These are phyloP conservation scores for Diutina rugosa DNA, from an alignment of 1,139 yeast genomes.

Conservation along the genomic window DNA sequence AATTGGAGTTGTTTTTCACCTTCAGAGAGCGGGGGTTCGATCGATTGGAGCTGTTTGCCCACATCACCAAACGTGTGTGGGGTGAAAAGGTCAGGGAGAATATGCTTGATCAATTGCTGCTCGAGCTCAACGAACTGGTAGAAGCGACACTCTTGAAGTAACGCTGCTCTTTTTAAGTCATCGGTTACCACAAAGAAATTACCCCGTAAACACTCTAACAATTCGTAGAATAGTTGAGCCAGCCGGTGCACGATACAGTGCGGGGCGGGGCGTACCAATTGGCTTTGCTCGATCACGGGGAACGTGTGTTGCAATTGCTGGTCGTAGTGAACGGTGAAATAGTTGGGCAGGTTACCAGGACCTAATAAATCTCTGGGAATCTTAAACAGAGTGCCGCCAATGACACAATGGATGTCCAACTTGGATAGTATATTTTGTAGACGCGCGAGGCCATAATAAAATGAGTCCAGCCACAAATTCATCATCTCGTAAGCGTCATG, in stretches of 20 bases:
- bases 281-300: slow-evolving; percentile 21
- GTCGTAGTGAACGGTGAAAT: slow-evolving; percentile 53
- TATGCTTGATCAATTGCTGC: slow-evolving; percentile 48
- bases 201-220: slow-evolving; percentile 47
- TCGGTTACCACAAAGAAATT: slow-evolving; percentile 29
- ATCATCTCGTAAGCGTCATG: slow-evolving; percentile 47
- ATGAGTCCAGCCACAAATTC: slow-evolving; percentile 58
- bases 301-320: slow-evolving; percentile 33
- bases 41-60: too few relatives aligned
- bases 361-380: slow-evolving; percentile 43
- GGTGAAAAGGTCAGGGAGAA: slow-evolving; percentile 31
- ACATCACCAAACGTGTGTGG: too few relatives aligned
- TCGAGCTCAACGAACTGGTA: slow-evolving; percentile 67
- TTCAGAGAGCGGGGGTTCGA: too few relatives aligned
- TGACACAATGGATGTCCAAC: slow-evolving; percentile 44
- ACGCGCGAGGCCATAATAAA: slow-evolving; percentile 53
- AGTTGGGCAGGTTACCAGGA: slow-evolving; percentile 68
- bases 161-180: slow-evolving; percentile 41
- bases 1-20: neutral
- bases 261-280: slow-evolving; percentile 67
- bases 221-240: slow-evolving; percentile 43
- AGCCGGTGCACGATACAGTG: slow-evolving; percentile 42
- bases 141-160: slow-evolving; percentile 61
- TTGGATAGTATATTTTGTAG: slow-evolving; percentile 36
- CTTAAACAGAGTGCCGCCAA: slow-evolving; percentile 51